Evolutionary conservation across 768 basidiomycete species (phyloP).

Genomic region (Suillus placidus): DNA sequence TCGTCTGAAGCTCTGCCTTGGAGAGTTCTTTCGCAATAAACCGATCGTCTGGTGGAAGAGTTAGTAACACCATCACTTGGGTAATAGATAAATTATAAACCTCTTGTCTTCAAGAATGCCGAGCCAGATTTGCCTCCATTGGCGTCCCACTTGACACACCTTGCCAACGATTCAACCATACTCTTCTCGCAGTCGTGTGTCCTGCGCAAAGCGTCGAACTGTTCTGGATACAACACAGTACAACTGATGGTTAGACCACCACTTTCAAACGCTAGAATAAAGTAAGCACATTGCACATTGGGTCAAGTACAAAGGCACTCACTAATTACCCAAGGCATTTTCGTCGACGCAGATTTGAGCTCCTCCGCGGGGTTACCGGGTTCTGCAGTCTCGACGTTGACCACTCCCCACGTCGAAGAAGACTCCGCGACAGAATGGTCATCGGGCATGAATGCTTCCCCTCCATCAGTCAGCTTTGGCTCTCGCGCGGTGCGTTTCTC

Average conservation of each 20-base stretch:
- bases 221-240: slow-evolving; percentile 93
- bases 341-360: slow-evolving; percentile 72
- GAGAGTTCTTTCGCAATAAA: slow-evolving; percentile 99
- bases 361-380: slow-evolving; percentile 75
- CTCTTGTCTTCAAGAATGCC: slow-evolving; percentile 93
- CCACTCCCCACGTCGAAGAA: slow-evolving; percentile 90
- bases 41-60: slow-evolving; percentile 73
- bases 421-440: slow-evolving; percentile 82
- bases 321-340: slow-evolving; percentile 83
- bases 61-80: slow-evolving; percentile 5
- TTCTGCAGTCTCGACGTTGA: slow-evolving; percentile 76
- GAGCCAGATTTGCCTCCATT: slow-evolving; percentile 97
- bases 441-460: slow-evolving; percentile 92
- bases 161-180: slow-evolving; percentile 89
- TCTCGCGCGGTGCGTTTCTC: slow-evolving; percentile 71
- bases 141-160: slow-evolving; percentile 96
- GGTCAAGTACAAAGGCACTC: slow-evolving; percentile 32
- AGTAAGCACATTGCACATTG: slow-evolving; percentile 5
- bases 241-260: slow-evolving; percentile 90
- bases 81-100: slow-evolving; percentile 42
- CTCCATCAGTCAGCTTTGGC: slow-evolving; percentile 59
- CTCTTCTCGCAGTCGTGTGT: slow-evolving; percentile 94
- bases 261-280: slow-evolving; percentile 77
- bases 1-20: slow-evolving; percentile 85
- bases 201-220: slow-evolving; percentile 90